phyloP scores from a whole-genome alignment of 805 yeast genomes.

The Candida tibetensis region DNA sequence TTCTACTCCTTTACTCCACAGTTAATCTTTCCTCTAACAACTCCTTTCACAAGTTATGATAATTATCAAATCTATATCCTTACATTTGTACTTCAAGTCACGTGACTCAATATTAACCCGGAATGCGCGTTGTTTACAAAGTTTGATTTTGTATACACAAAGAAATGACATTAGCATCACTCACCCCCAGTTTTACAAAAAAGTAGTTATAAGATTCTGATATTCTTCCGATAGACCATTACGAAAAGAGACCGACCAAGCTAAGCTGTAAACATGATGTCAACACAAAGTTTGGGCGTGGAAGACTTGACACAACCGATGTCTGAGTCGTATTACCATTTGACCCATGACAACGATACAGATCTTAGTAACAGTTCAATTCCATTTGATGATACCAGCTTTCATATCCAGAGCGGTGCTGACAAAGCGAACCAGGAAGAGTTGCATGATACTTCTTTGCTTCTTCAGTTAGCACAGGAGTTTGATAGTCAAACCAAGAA shows the following conservation, averaged over 20 bases:
- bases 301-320: conserved; percentile 22
- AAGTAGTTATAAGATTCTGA: too few relatives aligned
- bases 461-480: conserved; percentile 16
- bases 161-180: too few relatives aligned
- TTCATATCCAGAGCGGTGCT: conserved; percentile 2
- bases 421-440: background rate
- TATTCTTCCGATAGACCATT: too few relatives aligned
- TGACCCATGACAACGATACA: conserved; percentile 23
- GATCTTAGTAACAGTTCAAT: conserved; percentile 11
- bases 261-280: too few relatives aligned
- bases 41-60: too few relatives aligned
- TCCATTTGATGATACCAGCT: conserved; percentile 6
- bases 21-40: too few relatives aligned
- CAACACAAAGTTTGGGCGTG: background rate
- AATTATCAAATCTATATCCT: too few relatives aligned
- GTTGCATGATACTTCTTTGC: conserved; percentile 6
- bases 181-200: too few relatives aligned
- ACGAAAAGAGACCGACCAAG: too few relatives aligned
- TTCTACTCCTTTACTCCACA: too few relatives aligned
- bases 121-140: background rate
- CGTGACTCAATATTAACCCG: too few relatives aligned
- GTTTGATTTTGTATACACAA: background rate
- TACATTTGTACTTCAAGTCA: too few relatives aligned
- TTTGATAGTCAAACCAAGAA: conserved; percentile 10
- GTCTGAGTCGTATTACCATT: conserved; percentile 30